Evolutionary conservation across 2,329 filamentous ascomycete species (phyloP), one percentile per base, ranked within the genome.

Genomic region (Gaeumannomyces sp.): DNA sequence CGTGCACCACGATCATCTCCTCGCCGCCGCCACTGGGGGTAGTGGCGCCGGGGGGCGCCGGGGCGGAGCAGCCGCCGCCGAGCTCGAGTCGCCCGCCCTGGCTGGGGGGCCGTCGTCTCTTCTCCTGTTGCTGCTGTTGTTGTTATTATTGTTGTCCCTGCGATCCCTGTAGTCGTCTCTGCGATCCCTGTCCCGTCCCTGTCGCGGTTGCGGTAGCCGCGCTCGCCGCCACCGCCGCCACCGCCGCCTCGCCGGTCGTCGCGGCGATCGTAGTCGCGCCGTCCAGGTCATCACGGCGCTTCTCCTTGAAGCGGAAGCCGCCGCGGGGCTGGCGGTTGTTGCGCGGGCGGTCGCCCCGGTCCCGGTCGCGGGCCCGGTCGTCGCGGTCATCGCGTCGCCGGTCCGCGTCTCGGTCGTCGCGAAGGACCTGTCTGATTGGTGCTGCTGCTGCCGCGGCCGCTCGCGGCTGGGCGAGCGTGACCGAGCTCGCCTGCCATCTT

Each of bases 1-100:
- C 88, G 72, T 94, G 87, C 25, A 98, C 93, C 63, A 96, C 86
- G 70, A 98, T 97, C 90, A 97, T 96, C 65, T 92, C 89, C 73
- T 96, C 90, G 7, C 67, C 35, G 69, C 70, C 28, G 68, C 73
- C 33, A 65, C 67, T 25, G 66, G 69, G 5, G 63, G 70, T 35
- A 68, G 66, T 57, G 69, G 75, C 65, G 61, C 70, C 72, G 66
- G 72, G 68, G 67, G 59, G 16, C 38, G 38, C 19, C 38, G 38
- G 65, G 33, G 68, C 66, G 66, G 62, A 62, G 58, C 75, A 71
- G 59, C 75, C 76, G 59, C 65, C 67, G 68, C 65, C 27, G 69
- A 57, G 70, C 69, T 56, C 70, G 33, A 70, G 67, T 68, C 64
- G 67, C 73, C 69, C 68, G 70, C 66, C 57, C 72, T 56, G 68